phyloP scores from a whole-genome alignment of 164 flowering plant genomes.

The Vitis rupestris region DNA sequence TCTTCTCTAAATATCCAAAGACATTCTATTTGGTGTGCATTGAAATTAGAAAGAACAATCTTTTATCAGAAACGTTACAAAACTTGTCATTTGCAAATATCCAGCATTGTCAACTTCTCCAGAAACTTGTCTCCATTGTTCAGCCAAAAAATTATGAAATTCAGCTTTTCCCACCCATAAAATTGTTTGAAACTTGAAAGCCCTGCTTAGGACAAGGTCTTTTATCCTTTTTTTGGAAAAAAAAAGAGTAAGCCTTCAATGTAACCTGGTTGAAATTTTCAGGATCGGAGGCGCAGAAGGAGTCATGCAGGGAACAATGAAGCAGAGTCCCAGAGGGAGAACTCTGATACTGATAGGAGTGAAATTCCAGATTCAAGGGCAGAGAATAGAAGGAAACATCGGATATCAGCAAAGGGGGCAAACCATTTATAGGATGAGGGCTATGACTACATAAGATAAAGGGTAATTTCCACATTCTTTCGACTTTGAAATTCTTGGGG shows the following conservation, averaged over 20 bases:
- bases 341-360: constrained; percentile 27
- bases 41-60: no score
- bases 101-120: no score
- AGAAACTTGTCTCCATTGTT: no score
- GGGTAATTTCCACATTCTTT: constrained; percentile 6
- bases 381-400: constrained; percentile 11
- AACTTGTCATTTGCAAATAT: no score
- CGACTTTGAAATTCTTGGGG: not conserved
- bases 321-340: constrained; percentile 22
- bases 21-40: no score
- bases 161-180: not conserved
- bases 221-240: no score
- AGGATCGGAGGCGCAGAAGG: constrained; percentile 41
- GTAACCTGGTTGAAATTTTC: constrained; percentile 7
- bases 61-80: no score
- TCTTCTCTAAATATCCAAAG: no score
- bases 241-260: no score
- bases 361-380: constrained; percentile 19
- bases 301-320: constrained; percentile 24
- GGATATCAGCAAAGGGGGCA: not conserved
- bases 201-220: not conserved
- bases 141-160: not conserved
- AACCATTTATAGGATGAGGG: not conserved
- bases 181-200: not conserved
- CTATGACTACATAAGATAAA: not conserved